Conservation (phyloP, 148 eudicot genomes). For the Fallopia convolvulus region DNA sequence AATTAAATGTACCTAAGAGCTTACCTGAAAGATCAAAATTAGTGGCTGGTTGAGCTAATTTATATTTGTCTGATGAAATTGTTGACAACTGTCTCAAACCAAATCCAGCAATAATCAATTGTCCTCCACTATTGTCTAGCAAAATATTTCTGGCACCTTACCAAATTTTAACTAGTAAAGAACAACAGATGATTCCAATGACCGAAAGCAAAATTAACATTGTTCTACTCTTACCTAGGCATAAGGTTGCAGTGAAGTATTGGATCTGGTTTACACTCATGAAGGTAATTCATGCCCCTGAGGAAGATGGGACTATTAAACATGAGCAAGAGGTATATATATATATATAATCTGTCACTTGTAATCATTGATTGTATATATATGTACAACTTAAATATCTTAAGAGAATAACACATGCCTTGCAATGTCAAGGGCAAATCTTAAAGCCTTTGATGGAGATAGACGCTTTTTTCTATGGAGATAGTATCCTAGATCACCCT, state of each 20-base stretch:
- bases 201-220: constrained; percentile 15
- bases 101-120: constrained; percentile 82
- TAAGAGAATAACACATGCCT: constrained; percentile 37
- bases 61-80: constrained; percentile 67
- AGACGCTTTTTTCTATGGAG: constrained; percentile 86
- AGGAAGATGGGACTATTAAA: neutral
- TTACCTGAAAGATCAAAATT: constrained; percentile 56
- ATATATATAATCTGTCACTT: neutral
- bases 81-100: constrained; percentile 67
- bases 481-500: constrained; percentile 89
- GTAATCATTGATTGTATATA: neutral
- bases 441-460: constrained; percentile 66
- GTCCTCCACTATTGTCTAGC: constrained; percentile 82
- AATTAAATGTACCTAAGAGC: neutral
- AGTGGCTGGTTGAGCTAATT: constrained; percentile 40
- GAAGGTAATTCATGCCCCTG: constrained; percentile 97
- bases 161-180: constrained; percentile 69
- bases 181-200: constrained; percentile 20
- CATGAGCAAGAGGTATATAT: neutral
- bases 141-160: constrained; percentile 99
- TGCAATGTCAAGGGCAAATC: constrained; percentile 94
- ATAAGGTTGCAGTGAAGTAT: constrained; percentile 73
- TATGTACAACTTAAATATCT: neutral
- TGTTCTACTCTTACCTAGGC: constrained; percentile 86
- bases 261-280: constrained; percentile 91